These are phyloP conservation scores for Monosporascus sp. DNA, from an alignment of 2,329 filamentous ascomycete species.

Conservation along the genomic window DNA sequence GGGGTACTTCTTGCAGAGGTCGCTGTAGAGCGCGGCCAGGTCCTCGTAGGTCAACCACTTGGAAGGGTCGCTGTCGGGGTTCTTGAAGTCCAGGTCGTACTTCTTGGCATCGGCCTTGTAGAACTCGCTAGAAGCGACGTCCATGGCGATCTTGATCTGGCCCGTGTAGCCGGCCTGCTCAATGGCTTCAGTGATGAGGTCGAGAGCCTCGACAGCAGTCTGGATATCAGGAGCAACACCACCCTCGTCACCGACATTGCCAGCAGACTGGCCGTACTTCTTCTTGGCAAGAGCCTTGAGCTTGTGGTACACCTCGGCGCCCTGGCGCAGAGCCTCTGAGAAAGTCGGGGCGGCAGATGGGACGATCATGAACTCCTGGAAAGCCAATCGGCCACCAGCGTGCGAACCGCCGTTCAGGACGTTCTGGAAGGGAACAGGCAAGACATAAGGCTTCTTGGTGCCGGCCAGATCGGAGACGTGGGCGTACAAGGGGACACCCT, in stretches of 20 bases:
- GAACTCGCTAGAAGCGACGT: slow-evolving; percentile 98
- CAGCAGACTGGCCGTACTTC: slow-evolving; percentile 98
- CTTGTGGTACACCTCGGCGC: slow-evolving; percentile 96
- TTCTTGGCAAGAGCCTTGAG: slow-evolving; percentile 97
- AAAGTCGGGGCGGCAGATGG: slow-evolving; percentile 82
- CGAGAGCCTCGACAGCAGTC: slow-evolving; percentile 91
- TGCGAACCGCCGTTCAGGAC: slow-evolving; percentile 91
- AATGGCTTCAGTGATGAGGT: slow-evolving; percentile 91
- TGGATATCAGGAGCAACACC: slow-evolving; percentile 99
- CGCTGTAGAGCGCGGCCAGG: slow-evolving; percentile 86
- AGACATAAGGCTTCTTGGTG: slow-evolving; percentile 87
- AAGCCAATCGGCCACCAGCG: slow-evolving; percentile 90
- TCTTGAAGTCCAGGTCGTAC: slow-evolving; percentile 99
- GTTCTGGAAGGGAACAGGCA: slow-evolving; percentile 90
- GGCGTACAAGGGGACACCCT: slow-evolving; percentile 80
- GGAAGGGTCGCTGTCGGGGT: slow-evolving; percentile 88
- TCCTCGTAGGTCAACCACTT: slow-evolving; percentile 99
- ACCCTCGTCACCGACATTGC: slow-evolving; percentile 99
- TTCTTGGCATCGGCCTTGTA: slow-evolving; percentile 98
- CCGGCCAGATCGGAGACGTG: slow-evolving; percentile 83
- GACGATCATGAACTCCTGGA: slow-evolving; percentile 97
- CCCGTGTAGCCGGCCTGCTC: slow-evolving; percentile 93
- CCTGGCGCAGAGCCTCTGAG: slow-evolving; percentile 92
- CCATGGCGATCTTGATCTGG: slow-evolving; percentile 97
- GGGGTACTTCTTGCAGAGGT: slow-evolving; percentile 88